Base-by-base conservation (phyloP, 129 eudicot genomes). In the Tanacetum coccineum region DNA sequence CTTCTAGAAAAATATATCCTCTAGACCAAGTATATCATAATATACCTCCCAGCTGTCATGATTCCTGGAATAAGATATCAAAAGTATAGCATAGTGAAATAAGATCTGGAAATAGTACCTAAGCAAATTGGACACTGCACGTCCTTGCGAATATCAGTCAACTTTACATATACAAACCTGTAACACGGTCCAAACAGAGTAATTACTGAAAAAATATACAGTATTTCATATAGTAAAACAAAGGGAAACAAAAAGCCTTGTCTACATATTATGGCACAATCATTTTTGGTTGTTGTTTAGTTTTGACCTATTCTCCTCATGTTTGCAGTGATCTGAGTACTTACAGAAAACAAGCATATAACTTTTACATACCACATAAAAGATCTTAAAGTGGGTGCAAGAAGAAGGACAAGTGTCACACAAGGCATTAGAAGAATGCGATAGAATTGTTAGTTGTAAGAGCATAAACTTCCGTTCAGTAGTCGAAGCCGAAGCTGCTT, bases 121-220 rank as follows among this genome's bases (percentile, higher is more conserved):
- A 92, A 79, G 81, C 96, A 88, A 58, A 92, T 92, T 61, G 98
- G 98, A 65, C 98, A 92, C 11, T 92, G 95, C 36, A 92, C 91
- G 57, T 88, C 96, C 80, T 92, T 92, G 70, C 96, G 98, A 58
- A 92, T 76, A 19, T 92, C 98, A 12, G 89, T 76, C 82, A 92
- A 51, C 30, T 77, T 76, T 58, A 92, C 96, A 1, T 22, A 30
- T 46, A 85, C 74, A 73, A 70, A 85, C 76, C 98, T 92, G 88
- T 61, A 71, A 53, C 44, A 67, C 51, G 53, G 59, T 40, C 63
- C 66, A 32, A 70, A 75, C 64, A 51, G 18, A 52, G 45, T 26
- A 52, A 50, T 75, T 49, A 54, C 64, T 51, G 6, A 20, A 5
- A 6, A 28, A 6, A 36, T 9, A 7, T 7, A 6, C 42, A n/a